These are phyloP conservation scores for Irpex sp. DNA, from an alignment of 1,284 basidiomycete genomes.

Conservation along the genomic window DNA sequence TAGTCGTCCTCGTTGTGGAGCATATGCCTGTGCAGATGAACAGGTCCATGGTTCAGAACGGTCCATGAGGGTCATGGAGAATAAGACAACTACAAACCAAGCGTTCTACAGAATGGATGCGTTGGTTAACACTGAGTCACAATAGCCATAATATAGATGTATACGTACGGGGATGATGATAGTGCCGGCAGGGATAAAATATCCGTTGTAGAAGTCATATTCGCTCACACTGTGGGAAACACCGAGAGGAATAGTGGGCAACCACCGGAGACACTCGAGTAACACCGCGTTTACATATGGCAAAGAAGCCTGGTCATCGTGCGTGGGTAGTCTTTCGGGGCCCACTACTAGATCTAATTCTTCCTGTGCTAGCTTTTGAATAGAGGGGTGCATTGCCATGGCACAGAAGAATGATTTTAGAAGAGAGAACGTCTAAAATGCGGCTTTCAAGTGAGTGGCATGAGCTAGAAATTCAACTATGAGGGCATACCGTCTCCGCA, in stretches of 20 bases:
- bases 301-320: constrained; percentile 28
- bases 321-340: constrained; percentile 35
- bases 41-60: neutral
- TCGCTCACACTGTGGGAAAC: neutral
- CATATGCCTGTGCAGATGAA: constrained; percentile 5
- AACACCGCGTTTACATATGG: constrained; percentile 29
- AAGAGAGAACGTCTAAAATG: constrained; percentile 20
- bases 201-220: neutral
- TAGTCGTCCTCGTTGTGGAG: constrained; percentile 21
- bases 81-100: neutral
- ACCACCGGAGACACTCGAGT: constrained; percentile 38
- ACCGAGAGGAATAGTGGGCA: neutral
- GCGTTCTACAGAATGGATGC: neutral
- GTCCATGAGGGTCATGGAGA: neutral
- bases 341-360: constrained; percentile 38
- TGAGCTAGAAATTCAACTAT: too few relatives aligned
- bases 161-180: constrained; percentile 17
- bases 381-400: constrained; percentile 35
- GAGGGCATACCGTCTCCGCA: neutral
- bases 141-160: neutral
- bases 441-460: neutral
- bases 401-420: constrained; percentile 33
- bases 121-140: neutral
- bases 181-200: neutral
- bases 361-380: constrained; percentile 35